Evolutionary conservation across 2,329 filamentous ascomycete species (phyloP), one percentile per base, ranked within the genome.

Genomic region (Xylaria sp.): DNA sequence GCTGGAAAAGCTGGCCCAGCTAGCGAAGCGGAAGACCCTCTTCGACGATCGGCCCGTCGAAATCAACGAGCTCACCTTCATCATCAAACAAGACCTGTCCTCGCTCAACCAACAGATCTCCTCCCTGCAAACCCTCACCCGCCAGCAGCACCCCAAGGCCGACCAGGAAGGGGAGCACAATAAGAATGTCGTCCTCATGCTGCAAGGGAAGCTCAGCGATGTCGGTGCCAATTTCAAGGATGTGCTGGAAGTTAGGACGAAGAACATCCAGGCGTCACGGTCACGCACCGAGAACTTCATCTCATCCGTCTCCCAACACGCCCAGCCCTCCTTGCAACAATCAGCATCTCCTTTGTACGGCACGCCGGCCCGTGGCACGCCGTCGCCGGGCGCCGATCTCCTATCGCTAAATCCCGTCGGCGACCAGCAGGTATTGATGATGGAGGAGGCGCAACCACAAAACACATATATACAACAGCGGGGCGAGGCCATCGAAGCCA

Each of bases 171-270:
- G 93, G 69, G 93, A 98, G 74, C 96, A 99, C 80, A 97, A 96
- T 81, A 96, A 97, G 78, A 97, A 98, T 73, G 95, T 98, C 31
- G 91, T 97, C 3, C 88, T 96, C 64, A 84, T 98, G 74, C 81
- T 98, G 17, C 93, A 97, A 78, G 92, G 92, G 64, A 95, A 95
- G 73, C 82, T 98, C 40, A 94, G 93, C 38, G 93, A 97, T 72
- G 94, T 99, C 3, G 91, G 91, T 25, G 92, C 90, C 65, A 97
- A 94, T 76, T 98, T 99, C 84, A 98, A 98, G 78, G 94, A 98
- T 71, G 94, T 98, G 5, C 83, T 99, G 9, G 95, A 99, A 76
- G 91, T 96, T 41, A 88, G 95, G 60, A 98, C 95, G 54, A 97
- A 97, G 82, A 99, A 98, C 76, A 97, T 99, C 66, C 95, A 97